Evolutionary conservation across 306 rosid species (phyloP), one percentile per base, ranked within the genome.

Genomic region (Senna siamea): DNA sequence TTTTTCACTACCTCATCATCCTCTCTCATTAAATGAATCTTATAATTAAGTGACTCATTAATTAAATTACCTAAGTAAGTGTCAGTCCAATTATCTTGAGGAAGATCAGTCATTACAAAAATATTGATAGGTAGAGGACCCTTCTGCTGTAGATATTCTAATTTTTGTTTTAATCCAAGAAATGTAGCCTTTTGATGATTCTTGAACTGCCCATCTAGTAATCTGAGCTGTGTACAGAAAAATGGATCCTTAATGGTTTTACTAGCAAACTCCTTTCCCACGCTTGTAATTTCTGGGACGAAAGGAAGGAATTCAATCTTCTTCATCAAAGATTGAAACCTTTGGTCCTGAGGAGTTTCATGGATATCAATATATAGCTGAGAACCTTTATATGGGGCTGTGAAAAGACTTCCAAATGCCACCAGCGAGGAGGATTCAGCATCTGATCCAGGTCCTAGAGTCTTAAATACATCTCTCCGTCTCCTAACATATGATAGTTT

Each of bases 321-420:
- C 70, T 86, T 70, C 73, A 85, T 83, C 78, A 93, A 70, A 66
- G 83, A 83, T 46, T 72, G 75, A 68, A 93, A 70, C 79, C 85
- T 78, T 63, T 68, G 85, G 69, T 85, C 90, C 67, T 84, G 79
- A 60, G 78, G 79, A 80, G 89, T 72, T 70, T 86, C 88, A 66
- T 61, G 87, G 61, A 93, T 85, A 77, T 87, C 92, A 48, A 87
- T 51, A 82, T 83, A 75, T 40, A 84, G 76, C 81, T 93, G 90
- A 0, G 93, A 89, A 70, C 88, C 87, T 83, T 80, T 93, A 74
- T 93, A 93, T 51, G 92, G 83, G 61, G 92, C 43, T 48, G 92
- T 84, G 79, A 93, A 93, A 83, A 93, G 93, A 85, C 96, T 90
- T 72, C 98, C 97, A 82, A 93, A 93, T 40, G 96, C 89, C 80